Evolutionary conservation across 2,329 filamentous ascomycete species (phyloP).

Genomic region (Fusarium gaditjirri): DNA sequence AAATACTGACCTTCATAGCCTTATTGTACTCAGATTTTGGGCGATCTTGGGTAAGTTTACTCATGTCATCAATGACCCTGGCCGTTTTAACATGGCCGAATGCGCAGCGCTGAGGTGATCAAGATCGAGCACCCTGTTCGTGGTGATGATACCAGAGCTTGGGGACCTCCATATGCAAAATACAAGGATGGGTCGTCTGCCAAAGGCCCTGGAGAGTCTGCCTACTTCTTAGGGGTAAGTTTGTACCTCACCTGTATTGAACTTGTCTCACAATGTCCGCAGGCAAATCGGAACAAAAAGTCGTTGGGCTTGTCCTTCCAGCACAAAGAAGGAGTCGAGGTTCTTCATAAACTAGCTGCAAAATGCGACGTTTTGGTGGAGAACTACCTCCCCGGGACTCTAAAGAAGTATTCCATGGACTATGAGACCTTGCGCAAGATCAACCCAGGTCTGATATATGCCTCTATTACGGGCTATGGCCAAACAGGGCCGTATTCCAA

Average conservation of each 20-base stretch:
- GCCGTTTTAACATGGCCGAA: constrained; percentile 22
- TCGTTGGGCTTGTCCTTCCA: constrained; percentile 93
- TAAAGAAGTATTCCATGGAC: constrained; percentile 93
- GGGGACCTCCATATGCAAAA: constrained; percentile 92
- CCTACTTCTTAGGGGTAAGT: constrained; percentile 90
- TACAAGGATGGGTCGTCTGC: constrained; percentile 71
- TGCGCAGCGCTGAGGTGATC: constrained; percentile 86
- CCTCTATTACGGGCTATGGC: constrained; percentile 96
- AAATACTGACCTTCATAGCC: constrained; percentile 66
- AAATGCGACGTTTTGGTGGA: constrained; percentile 94
- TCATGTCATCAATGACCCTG: constrained; percentile 1
- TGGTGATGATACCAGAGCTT: constrained; percentile 94
- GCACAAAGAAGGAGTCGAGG: constrained; percentile 82
- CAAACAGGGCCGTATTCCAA: constrained; percentile 91
- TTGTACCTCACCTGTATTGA: not conserved
- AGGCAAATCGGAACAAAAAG: constrained; percentile 98
- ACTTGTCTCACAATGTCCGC: constrained; percentile 24
- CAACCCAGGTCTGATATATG: constrained; percentile 90
- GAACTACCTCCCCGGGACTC: constrained; percentile 90
- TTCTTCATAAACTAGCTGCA: constrained; percentile 84
- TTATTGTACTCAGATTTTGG: constrained; percentile 96
- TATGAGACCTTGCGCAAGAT: constrained; percentile 82
- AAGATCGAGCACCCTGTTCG: constrained; percentile 94
- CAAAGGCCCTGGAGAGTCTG: constrained; percentile 86
- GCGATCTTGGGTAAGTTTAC: constrained; percentile 84